Evolutionary conservation across 768 basidiomycete species (phyloP).

Genomic region (Macrolepiota fuliginosa): DNA sequence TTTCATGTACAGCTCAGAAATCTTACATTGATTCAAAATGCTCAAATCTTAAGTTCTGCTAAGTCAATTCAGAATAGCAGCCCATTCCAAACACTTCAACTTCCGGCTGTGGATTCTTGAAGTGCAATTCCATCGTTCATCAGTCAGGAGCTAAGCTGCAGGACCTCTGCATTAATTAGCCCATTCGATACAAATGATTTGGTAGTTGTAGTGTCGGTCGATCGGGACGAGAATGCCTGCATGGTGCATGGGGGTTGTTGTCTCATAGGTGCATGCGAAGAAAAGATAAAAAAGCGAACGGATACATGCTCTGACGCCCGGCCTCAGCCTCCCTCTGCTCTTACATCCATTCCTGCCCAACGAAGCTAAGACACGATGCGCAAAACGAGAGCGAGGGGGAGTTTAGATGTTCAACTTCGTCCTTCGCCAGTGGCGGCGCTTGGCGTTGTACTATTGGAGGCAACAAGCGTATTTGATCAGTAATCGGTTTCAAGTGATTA

Average conservation of each 20-base stretch:
- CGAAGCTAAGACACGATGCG: background rate
- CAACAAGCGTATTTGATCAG: constrained; percentile 12
- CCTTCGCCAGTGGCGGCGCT: constrained; percentile 98
- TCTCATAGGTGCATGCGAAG: constrained; percentile 9
- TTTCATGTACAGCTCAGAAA: too few species aligned
- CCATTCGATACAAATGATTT: too few species aligned
- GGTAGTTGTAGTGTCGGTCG: background rate
- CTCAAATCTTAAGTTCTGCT: background rate
- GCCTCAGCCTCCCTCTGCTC: constrained; percentile 8
- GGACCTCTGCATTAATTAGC: too few species aligned
- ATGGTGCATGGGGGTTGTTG: background rate
- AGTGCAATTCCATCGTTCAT: too few species aligned
- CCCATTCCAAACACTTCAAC: too few species aligned
- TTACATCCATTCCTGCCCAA: background rate
- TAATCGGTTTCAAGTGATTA: background rate
- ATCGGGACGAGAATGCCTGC: too few species aligned
- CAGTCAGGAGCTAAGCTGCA: too few species aligned
- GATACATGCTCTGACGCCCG: background rate
- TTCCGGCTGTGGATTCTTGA: too few species aligned
- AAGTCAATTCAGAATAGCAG: too few species aligned
- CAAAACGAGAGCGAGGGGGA: background rate
- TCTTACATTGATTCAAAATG: background rate
- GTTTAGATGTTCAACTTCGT: constrained; percentile 95
- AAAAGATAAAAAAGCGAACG: constrained; percentile 8
- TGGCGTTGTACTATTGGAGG: constrained; percentile 75